Percentiles rank a stretch among this genome's conserved stretches.
phyloP scores from a whole-genome alignment of 208 protist genomes.

The Balamuthia mandrillaris region DNA sequence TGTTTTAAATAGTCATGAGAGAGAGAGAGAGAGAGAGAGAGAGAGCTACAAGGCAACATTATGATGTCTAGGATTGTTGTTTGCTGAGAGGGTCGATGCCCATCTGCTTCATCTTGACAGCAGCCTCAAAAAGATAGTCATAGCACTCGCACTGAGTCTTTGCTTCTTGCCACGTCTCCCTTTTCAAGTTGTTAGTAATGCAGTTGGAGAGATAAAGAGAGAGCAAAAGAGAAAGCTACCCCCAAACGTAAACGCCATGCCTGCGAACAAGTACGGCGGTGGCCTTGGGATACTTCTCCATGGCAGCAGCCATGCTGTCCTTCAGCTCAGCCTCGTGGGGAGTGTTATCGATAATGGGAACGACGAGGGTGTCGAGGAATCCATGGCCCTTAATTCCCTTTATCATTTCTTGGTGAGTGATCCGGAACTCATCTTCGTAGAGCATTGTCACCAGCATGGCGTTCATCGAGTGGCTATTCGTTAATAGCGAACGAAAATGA shows the following conservation, averaged over 20 bases:
- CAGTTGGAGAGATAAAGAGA: too few relatives aligned
- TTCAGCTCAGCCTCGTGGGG: slow-evolving; percentile 60
- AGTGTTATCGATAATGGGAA: slow-evolving; percentile 94
- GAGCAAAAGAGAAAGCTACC: slow-evolving; percentile 66
- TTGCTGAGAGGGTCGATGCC: slow-evolving; percentile 71
- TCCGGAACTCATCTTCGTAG: slow-evolving; percentile 85
- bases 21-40: too few relatives aligned
- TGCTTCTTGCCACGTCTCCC: slow-evolving; percentile 79
- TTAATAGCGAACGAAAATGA: too few relatives aligned
- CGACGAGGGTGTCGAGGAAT: slow-evolving; percentile 55
- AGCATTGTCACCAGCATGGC: slow-evolving; percentile 80
- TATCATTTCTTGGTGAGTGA: slow-evolving; percentile 92
- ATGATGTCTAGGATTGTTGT: too few relatives aligned
- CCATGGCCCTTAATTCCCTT: slow-evolving; percentile 72
- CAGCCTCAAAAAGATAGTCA: slow-evolving; percentile 89
- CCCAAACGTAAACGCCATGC: slow-evolving; percentile 93
- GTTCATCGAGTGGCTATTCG: slow-evolving; percentile 29
- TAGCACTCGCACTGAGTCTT: slow-evolving; percentile 88
- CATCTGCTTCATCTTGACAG: slow-evolving; percentile 64
- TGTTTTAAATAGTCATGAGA: too few relatives aligned
- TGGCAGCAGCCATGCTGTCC: slow-evolving; percentile 67
- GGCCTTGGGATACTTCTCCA: slow-evolving; percentile 84
- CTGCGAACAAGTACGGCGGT: slow-evolving; percentile 86
- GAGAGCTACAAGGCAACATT: too few relatives aligned
- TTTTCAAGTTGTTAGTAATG: too few relatives aligned